Evolutionary conservation across 2,329 filamentous ascomycete species (phyloP).

Genomic region (Chrysoporthe cubensis): DNA sequence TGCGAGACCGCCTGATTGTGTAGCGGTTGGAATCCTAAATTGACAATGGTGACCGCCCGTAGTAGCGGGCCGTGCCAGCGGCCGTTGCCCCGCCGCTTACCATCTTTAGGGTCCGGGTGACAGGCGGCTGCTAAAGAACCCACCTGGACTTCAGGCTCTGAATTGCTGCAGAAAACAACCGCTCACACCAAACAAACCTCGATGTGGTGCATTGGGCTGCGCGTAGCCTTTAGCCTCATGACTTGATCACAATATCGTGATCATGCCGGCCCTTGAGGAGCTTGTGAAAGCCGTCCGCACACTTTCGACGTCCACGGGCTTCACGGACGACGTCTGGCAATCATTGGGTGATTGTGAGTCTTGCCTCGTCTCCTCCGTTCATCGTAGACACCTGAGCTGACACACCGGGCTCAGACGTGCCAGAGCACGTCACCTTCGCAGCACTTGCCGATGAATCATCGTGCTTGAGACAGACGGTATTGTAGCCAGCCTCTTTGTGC

Average conservation of each 20-base stretch:
- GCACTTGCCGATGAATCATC: constrained; percentile 9
- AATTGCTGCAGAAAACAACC: not conserved
- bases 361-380: not conserved
- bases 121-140: not conserved
- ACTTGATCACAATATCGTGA: not conserved
- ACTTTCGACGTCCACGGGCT: not conserved
- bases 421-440: constrained; percentile 14
- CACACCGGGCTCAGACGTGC: constrained; percentile 9
- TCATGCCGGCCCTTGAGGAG: constrained; percentile 15
- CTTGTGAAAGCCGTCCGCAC: constrained; percentile 9
- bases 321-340: constrained; percentile 18
- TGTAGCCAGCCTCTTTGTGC: not conserved
- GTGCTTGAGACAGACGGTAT: constrained; percentile 16
- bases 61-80: not conserved
- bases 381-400: constrained; percentile 17
- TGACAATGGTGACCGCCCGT: not conserved
- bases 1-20: not conserved
- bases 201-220: not conserved
- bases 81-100: not conserved
- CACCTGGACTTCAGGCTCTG: not conserved
- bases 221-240: not conserved
- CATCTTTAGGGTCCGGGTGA: not conserved
- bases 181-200: not conserved
- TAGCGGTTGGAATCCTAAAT: not conserved
- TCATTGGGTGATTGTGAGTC: constrained; percentile 22